Conservation (phyloP, 1,139 yeast species). For the Meyerozyma sp. region DNA sequence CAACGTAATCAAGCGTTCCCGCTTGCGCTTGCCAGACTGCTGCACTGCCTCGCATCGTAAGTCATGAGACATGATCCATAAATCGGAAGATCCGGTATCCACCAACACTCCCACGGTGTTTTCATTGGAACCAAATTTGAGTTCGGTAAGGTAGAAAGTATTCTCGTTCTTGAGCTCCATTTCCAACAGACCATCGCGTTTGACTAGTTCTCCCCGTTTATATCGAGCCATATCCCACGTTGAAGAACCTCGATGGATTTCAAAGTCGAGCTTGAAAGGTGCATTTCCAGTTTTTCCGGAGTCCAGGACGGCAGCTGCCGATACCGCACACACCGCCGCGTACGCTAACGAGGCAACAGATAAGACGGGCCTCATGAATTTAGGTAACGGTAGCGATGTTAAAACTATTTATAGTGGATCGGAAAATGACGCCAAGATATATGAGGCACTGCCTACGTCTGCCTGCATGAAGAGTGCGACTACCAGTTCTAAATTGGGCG, state of each 20-base stretch:
- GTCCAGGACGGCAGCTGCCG: no score
- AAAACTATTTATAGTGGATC: no score
- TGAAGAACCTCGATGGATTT: constrained; percentile 21
- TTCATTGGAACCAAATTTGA: constrained; percentile 30
- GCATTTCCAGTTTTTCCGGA: no score
- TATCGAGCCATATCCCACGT: constrained; percentile 13
- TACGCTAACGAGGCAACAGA: no score
- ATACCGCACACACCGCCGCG: no score
- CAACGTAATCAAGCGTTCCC: neutral
- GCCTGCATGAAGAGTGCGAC: no score
- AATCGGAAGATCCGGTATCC: constrained; percentile 45
- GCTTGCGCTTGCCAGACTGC: neutral
- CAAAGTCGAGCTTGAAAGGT: constrained; percentile 19
- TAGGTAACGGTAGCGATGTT: no score
- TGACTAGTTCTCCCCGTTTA: constrained; percentile 4
- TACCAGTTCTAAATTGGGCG: no score
- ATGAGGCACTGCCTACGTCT: no score
- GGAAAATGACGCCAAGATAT: no score
- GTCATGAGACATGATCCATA: constrained; percentile 39
- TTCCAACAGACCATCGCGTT: constrained; percentile 23
- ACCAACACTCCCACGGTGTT: constrained; percentile 29
- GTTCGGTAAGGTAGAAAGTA: constrained; percentile 44
- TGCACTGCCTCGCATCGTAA: constrained; percentile 16
- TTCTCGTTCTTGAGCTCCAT: constrained; percentile 38
- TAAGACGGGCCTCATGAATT: no score